Base-by-base conservation (phyloP, 2,329 filamentous ascomycete genomes). In the Apiospora rasikravindrae region DNA sequence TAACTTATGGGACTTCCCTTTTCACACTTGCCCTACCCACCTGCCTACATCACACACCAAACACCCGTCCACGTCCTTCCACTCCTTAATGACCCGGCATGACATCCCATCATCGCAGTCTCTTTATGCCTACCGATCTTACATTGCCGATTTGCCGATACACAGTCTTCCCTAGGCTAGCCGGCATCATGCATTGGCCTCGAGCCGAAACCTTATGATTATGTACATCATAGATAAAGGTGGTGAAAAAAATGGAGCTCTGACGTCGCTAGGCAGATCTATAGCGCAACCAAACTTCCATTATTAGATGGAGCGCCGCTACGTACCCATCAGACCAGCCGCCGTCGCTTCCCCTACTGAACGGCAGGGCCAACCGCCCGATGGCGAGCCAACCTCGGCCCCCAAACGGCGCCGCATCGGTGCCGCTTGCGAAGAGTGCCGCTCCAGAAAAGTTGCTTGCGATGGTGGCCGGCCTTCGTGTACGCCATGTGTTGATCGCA, bases 241-340 rank as follows among this genome's bases (percentile, higher is more conserved):
- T 6, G 33, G 57, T 64, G 57, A 40, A 40, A 64, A n/a, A 40
- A n/a, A 64, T 64, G 57, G 57, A 64, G 33, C 57, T 61, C 53
- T 64, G 57, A 64, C 57, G 57, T 64, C 57, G 57, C 33, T 40
- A 40, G 57, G 33, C 57, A 61, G 26, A 19, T n/a, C 7, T 61
- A 49, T 49, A n/a, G 45, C 57, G 33, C 10, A 3, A 33, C 22
- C 10, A 13, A 40, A n/a, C 19, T 16, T n/a, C 45, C 45, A 24
- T 6, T n/a, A n/a, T 40, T 40, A 64, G 57, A 64, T 64, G 57
- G 57, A 64, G 57, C 57, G 57, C 57, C 57, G 57, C 57, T 64
- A 64, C 57, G 57, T 64, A n/a, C 57, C 57, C 13, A 64, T 64
- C 33, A 64, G 57, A 40, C 57, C 57, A 64, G 57, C 57, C 8